Conservation (phyloP, 148 eudicot species). For the Silene latifolia region DNA sequence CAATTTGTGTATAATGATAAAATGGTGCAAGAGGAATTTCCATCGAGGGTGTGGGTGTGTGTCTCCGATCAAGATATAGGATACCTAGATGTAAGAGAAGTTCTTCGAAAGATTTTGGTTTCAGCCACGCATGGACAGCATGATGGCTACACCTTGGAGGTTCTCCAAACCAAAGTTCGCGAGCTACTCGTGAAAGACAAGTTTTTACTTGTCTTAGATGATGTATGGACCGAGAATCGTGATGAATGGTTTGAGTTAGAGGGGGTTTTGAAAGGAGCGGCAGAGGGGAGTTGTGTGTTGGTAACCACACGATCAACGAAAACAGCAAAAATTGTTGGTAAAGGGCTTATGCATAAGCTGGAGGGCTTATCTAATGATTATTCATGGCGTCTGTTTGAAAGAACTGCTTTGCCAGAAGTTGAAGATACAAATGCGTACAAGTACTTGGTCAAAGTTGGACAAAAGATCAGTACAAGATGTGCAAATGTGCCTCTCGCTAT, state of each 20-base stretch:
- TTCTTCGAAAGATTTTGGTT: not conserved
- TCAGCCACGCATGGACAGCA: not conserved
- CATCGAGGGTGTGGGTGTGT: slow-evolving; percentile 25
- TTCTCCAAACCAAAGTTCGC: not conserved
- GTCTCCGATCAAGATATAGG: slow-evolving; percentile 14
- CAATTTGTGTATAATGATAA: slow-evolving; percentile 27
- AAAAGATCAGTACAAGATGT: not conserved
- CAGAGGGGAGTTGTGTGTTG: not conserved
- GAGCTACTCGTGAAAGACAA: not conserved
- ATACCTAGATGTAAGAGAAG: not conserved
- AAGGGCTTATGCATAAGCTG: not conserved
- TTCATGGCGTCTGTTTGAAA: slow-evolving; percentile 1
- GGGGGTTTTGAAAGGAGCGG: not conserved
- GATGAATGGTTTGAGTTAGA: not conserved
- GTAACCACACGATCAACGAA: slow-evolving; percentile 17
- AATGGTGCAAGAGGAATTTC: slow-evolving; percentile 5
- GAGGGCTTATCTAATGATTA: not conserved
- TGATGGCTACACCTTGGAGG: not conserved
- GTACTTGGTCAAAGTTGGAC: not conserved
- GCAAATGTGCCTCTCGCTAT: not conserved
- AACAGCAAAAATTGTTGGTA: slow-evolving; percentile 11
- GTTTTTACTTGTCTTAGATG: slow-evolving; percentile 8
- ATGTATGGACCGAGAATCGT: slow-evolving; percentile 10
- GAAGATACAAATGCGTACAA: not conserved
- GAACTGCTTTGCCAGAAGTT: not conserved